These are phyloP conservation scores for Trichosporon asahii DNA, from an alignment of 1,284 basidiomycete species.

Conservation along the genomic window DNA sequence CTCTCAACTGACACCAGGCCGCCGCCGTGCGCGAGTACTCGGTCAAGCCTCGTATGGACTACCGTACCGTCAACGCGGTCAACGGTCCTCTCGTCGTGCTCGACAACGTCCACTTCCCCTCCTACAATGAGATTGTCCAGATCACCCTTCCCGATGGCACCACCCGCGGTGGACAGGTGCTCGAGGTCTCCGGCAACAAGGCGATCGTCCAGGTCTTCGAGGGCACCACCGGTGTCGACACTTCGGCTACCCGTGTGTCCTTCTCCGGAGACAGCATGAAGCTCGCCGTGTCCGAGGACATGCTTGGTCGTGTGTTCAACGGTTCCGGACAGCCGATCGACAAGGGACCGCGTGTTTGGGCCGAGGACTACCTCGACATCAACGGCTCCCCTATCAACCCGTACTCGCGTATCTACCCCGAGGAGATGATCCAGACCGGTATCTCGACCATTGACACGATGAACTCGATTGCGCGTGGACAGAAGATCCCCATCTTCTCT, in stretches of 20 bases:
- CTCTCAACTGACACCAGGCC: conserved; percentile 29
- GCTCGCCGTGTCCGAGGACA: conserved; percentile 98
- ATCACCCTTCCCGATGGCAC: conserved; percentile 94
- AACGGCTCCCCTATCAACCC: conserved; percentile 99
- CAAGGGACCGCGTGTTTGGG: conserved; percentile 97
- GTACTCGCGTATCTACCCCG: conserved; percentile 97
- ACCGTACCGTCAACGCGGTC: conserved; percentile 91
- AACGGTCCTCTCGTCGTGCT: conserved; percentile 94
- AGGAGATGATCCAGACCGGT: conserved; percentile 99
- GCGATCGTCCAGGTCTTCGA: conserved; percentile 99
- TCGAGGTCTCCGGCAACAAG: conserved; percentile 98
- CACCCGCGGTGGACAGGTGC: conserved; percentile 92
- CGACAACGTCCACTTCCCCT: conserved; percentile 99
- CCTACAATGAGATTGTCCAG: conserved; percentile 99
- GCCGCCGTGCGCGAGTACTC: conserved; percentile 56
- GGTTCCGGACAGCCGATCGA: conserved; percentile 97
- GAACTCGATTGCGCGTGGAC: conserved; percentile 99
- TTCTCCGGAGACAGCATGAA: conserved; percentile 99
- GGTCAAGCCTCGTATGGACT: conserved; percentile 83
- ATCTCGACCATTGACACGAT: conserved; percentile 98
- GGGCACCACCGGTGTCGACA: conserved; percentile 96
- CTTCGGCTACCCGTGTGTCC: conserved; percentile 87
- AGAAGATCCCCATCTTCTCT: conserved; percentile 99
- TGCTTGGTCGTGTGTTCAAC: conserved; percentile 99
- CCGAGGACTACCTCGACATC: conserved; percentile 99